These are phyloP conservation scores for Medakamo hakoo DNA, from an alignment of 139 green algal genomes.

Conservation along the genomic window DNA sequence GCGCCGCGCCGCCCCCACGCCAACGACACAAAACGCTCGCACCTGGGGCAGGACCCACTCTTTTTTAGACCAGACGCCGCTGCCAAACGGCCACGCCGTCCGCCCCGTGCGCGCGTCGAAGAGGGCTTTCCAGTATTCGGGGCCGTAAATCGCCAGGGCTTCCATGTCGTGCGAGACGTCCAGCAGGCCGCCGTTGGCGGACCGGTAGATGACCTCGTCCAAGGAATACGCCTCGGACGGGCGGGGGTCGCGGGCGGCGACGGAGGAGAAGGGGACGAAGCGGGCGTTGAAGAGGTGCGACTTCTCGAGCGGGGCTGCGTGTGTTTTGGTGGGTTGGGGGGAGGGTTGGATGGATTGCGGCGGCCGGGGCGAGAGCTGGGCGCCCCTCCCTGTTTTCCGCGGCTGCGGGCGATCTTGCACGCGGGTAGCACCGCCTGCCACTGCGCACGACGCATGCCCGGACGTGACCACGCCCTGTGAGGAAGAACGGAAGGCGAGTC, in stretches of 20 bases:
- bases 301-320: constrained; percentile 25
- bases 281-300: constrained; percentile 59
- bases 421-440: no score
- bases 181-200: constrained; percentile 54
- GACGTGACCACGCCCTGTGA: no score
- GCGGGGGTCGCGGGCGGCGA: constrained; percentile 18
- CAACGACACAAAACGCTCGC: constrained; percentile 12
- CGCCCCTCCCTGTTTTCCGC: no score
- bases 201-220: constrained; percentile 86
- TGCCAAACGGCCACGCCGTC: constrained; percentile 90
- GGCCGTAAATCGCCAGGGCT: constrained; percentile 63
- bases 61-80: constrained; percentile 98
- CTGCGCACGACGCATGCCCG: no score
- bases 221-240: constrained; percentile 72
- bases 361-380: background rate
- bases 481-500: no score
- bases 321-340: background rate
- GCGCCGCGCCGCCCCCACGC: background rate
- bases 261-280: constrained; percentile 80
- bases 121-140: constrained; percentile 82
- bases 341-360: background rate
- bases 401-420: no score
- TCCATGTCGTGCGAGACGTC: constrained; percentile 89
- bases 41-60: constrained; percentile 96
- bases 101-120: constrained; percentile 85